Conservation (phyloP, 345 rosid species). For the Lumnitzera littorea region DNA sequence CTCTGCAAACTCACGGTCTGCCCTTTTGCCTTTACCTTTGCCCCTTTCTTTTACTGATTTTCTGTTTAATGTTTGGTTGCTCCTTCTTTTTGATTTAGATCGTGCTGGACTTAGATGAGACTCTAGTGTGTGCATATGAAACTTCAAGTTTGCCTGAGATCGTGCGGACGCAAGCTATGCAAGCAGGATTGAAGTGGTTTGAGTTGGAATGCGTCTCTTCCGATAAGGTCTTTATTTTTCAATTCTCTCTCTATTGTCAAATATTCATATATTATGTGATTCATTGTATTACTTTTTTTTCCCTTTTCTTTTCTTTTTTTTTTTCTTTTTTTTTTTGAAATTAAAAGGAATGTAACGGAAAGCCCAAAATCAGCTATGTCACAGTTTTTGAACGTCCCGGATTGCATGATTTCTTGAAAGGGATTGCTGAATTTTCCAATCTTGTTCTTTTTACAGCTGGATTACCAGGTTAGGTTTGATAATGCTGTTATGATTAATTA, state of each 20-base stretch:
- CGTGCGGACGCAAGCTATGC: slow-evolving; percentile 37
- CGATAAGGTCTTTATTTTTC: slow-evolving; percentile 31
- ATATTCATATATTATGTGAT: neutral
- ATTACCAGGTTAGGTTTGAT: slow-evolving; percentile 35
- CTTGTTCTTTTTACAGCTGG: slow-evolving; percentile 59
- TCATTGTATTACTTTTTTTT: neutral
- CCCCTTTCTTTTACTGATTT: neutral
- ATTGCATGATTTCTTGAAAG: slow-evolving; percentile 38
- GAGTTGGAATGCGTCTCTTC: slow-evolving; percentile 47
- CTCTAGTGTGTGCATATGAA: slow-evolving; percentile 57
- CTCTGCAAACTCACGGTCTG: slow-evolving; percentile 25
- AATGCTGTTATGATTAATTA: neutral
- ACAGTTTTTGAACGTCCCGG: slow-evolving; percentile 62
- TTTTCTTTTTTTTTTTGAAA: neutral
- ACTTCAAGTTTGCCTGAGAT: slow-evolving; percentile 39
- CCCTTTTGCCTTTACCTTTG: neutral
- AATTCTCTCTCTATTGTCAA: neutral
- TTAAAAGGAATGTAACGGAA: slow-evolving; percentile 43
- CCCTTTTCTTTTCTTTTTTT: too few species aligned
- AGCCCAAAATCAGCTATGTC: slow-evolving; percentile 32
- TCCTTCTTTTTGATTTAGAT: slow-evolving; percentile 24
- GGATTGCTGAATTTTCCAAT: slow-evolving; percentile 39
- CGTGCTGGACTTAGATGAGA: slow-evolving; percentile 68
- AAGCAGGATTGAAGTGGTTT: slow-evolving; percentile 58
- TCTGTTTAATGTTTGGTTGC: neutral